phyloP scores from a whole-genome alignment of 1,284 basidiomycete genomes.

The Apiotrichum montevideense region DNA sequence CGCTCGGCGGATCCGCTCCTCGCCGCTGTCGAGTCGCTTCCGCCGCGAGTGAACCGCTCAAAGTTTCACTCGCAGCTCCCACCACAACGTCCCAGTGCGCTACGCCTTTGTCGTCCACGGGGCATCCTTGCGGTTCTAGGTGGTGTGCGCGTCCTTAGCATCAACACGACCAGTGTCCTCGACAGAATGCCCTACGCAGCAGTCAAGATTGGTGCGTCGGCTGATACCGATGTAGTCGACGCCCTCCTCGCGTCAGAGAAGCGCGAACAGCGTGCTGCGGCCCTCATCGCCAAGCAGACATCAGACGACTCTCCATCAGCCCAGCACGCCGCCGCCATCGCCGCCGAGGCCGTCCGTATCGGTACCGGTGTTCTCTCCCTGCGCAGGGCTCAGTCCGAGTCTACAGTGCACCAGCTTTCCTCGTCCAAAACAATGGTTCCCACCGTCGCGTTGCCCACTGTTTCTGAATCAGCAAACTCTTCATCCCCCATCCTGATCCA shows the following conservation, averaged over 20 bases:
- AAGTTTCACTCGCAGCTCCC: background rate
- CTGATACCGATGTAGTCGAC: conserved; percentile 13
- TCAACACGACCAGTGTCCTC: conserved; percentile 4
- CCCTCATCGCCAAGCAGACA: background rate
- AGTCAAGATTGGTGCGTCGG: conserved; percentile 1
- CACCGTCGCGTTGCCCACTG: background rate
- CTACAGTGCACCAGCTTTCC: conserved; percentile 1
- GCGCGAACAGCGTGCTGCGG: background rate
- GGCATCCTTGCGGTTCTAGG: conserved; percentile 12
- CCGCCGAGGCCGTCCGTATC: background rate
- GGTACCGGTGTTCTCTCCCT: background rate
- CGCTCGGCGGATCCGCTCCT: background rate
- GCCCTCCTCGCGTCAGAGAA: background rate
- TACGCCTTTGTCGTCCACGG: conserved; percentile 5
- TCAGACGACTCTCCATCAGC: no score
- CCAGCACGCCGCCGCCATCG: background rate
- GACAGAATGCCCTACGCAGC: conserved; percentile 15
- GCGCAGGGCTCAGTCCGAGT: conserved; percentile 11
- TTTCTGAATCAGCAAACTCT: background rate
- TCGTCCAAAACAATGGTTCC: conserved; percentile 1
- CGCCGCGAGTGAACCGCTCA: background rate
- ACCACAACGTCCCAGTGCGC: background rate
- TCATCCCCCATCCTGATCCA: conserved; percentile 2
- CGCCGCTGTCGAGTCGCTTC: background rate
- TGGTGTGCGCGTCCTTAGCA: conserved; percentile 11